Evolutionary conservation across 1,139 yeast genomes (phyloP).

Genomic region (Zygoascus sp.): DNA sequence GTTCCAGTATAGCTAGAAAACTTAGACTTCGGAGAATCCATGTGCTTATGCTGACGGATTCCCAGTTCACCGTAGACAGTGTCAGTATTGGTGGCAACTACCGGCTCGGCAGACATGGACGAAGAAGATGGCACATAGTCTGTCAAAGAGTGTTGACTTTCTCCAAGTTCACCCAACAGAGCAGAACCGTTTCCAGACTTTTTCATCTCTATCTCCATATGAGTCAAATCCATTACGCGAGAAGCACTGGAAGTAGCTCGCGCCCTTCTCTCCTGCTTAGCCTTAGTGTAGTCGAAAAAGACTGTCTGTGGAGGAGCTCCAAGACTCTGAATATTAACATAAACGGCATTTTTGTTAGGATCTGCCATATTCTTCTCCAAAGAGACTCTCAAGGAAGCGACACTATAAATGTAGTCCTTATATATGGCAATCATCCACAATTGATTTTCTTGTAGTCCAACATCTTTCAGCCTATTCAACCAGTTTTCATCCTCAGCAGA

Average conservation of each 20-base stretch:
- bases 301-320: constrained; percentile 57
- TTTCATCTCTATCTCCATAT: neutral
- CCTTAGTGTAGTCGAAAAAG: constrained; percentile 35
- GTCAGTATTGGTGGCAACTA: constrained; percentile 26
- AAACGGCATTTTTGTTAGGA: neutral
- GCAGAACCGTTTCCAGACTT: neutral
- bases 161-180: neutral
- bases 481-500: constrained; percentile 65
- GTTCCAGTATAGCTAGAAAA: constrained; percentile 43
- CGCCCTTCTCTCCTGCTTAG: neutral
- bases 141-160: neutral
- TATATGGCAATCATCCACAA: constrained; percentile 68
- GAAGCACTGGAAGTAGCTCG: neutral
- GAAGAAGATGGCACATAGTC: neutral
- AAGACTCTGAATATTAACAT: constrained; percentile 31
- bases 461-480: constrained; percentile 60
- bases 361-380: neutral
- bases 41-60: constrained; percentile 11
- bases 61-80: constrained; percentile 28
- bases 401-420: constrained; percentile 62
- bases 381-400: constrained; percentile 39
- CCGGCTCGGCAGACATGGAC: constrained; percentile 21
- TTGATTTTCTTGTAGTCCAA: constrained; percentile 69
- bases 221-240: neutral
- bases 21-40: constrained; percentile 2